Evolutionary conservation across 495 filamentous ascomycete species (phyloP), one percentile per base, ranked within the genome.

Genomic region (Tetracladium marchalianum): DNA sequence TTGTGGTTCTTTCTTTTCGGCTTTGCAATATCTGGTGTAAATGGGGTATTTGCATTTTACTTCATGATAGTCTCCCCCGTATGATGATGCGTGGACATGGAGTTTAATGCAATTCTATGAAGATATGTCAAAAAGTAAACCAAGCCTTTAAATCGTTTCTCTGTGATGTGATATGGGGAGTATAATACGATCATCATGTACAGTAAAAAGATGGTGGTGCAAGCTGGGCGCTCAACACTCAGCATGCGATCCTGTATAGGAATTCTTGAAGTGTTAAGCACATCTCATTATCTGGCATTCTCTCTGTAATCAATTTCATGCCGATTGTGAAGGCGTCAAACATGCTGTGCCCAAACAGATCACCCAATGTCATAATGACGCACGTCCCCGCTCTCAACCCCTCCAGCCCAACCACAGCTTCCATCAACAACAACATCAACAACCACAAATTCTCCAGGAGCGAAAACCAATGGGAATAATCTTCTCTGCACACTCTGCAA

Each of bases 1-100:
- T 60, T 51, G 57, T 53, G 47, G 39, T 62, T 72, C 70, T 76
- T 72, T 72, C 59, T 69, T 61, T 76, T 12, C 76, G 67, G 71
- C 70, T 74, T 69, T 67, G 65, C 71, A 69, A 72, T 71, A 3
- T 27, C 55, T 58, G 70, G 73, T 62, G 59, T 64, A 59, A 63
- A 51, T 59, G 69, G 72, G 58, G 53, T 60, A 51, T 54, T 62
- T 66, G 50, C 49, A 51, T 54, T 65, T 60, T 58, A 59, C 60
- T 68, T 60, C 65, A 49, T 62, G 49, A 47, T 33, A 31, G 39
- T 51, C 34, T 35, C 33, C 44, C n/a, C 36, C 22, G 19, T 4
- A 15, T 27, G 22, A 27, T 33, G 19, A 35, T 31, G 46, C 13
- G 19, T 44, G 41, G 46, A 31, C 54, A 53, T 57, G 50, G 39